A percentile compares a stretch with the other conserved stretches of the same genome.
Conservation (phyloP, 2,329 filamentous ascomycete species). For the Trichoderma polysporum region DNA sequence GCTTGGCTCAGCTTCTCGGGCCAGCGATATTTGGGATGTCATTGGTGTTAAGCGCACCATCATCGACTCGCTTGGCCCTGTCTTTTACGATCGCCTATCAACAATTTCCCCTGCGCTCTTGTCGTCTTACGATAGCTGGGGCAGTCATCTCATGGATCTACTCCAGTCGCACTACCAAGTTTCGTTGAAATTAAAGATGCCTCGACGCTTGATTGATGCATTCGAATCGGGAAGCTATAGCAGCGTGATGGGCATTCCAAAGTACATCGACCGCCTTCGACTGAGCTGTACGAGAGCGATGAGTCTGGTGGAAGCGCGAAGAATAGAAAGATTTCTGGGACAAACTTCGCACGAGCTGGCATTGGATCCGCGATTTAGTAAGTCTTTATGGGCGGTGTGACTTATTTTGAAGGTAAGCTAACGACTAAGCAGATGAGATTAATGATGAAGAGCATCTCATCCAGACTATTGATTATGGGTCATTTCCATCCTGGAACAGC, state of each 20-base stretch:
- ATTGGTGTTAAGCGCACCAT: conserved; percentile 58
- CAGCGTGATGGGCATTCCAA: conserved; percentile 49
- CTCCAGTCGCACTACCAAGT: conserved; percentile 47
- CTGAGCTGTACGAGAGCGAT: conserved; percentile 54
- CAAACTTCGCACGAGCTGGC: conserved; percentile 43
- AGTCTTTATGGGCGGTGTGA: conserved; percentile 25
- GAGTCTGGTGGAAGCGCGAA: conserved; percentile 52
- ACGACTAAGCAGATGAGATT: conserved; percentile 40
- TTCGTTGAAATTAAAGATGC: conserved; percentile 49
- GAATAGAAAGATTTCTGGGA: conserved; percentile 45
- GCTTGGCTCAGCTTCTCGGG: conserved; percentile 49
- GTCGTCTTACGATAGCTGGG: conserved; percentile 33
- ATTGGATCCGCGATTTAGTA: conserved; percentile 48
- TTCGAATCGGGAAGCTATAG: conserved; percentile 52
- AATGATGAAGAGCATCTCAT: conserved; percentile 40
- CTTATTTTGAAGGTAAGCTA: conserved; percentile 6
- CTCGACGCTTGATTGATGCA: conserved; percentile 43
- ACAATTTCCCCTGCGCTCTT: conserved; percentile 47
- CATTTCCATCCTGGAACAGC: conserved; percentile 50
- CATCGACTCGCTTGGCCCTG: conserved; percentile 54
- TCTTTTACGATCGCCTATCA: conserved; percentile 57
- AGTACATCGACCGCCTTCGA: conserved; percentile 45
- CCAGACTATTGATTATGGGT: conserved; percentile 52
- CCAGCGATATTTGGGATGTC: conserved; percentile 49
- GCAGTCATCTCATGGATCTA: conserved; percentile 41